Evolutionary conservation across 495 filamentous ascomycete species (phyloP).

Genomic region (Penicillium taxi): DNA sequence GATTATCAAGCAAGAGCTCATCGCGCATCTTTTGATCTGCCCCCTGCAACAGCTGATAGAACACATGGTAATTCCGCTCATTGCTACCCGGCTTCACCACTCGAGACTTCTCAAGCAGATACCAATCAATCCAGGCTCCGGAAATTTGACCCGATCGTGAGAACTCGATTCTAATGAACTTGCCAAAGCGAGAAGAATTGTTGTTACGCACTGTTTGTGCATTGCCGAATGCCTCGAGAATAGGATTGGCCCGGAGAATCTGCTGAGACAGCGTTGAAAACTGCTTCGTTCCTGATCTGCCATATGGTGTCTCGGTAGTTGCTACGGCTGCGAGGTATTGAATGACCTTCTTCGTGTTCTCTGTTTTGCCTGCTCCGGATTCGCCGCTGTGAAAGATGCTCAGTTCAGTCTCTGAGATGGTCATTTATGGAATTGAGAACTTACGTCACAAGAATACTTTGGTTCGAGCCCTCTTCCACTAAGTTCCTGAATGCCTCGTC

Average conservation of each 20-base stretch:
- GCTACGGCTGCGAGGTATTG: conserved; percentile 96
- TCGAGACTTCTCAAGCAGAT: conserved; percentile 91
- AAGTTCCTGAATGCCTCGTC: conserved; percentile 94
- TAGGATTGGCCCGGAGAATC: conserved; percentile 93
- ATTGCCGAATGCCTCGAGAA: conserved; percentile 96
- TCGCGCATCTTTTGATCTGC: conserved; percentile 64
- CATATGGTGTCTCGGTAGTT: conserved; percentile 65
- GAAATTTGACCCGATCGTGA: conserved; percentile 83
- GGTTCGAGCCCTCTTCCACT: conserved; percentile 89
- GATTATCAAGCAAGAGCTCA: conserved; percentile 62
- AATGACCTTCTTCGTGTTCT: conserved; percentile 99
- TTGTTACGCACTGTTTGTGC: conserved; percentile 97
- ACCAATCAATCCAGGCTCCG: conserved; percentile 98
- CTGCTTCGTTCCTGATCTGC: conserved; percentile 52
- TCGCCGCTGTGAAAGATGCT: conserved; percentile 54
- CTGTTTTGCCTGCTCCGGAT: conserved; percentile 96
- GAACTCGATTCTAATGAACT: conserved; percentile 98
- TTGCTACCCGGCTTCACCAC: conserved; percentile 80
- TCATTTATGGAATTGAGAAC: conserved; percentile 10
- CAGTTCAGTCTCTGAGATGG: conserved; percentile 1
- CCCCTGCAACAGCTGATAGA: conserved; percentile 89
- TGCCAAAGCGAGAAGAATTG: conserved; percentile 97
- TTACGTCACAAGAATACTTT: conserved; percentile 92
- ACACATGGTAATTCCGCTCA: conserved; percentile 95
- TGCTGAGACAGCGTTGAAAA: conserved; percentile 91